Evolutionary conservation across 2,329 filamentous ascomycete species (phyloP).

Genomic region (Colletotrichum navitas): DNA sequence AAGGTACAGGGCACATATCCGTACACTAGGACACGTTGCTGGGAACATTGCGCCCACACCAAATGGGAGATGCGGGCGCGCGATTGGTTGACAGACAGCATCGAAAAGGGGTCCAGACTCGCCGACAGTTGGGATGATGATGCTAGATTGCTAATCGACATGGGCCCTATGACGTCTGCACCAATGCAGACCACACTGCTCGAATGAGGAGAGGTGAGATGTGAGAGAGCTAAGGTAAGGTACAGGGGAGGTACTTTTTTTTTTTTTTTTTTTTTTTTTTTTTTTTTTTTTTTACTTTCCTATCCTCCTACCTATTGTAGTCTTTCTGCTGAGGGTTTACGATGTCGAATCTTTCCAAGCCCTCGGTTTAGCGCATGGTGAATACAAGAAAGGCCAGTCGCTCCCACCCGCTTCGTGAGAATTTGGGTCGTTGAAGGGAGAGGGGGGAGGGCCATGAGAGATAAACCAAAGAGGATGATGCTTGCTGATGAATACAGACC

Average conservation of each 20-base stretch:
- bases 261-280: too few species aligned
- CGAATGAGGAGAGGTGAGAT: slow-evolving; percentile 13
- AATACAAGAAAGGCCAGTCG: neutral
- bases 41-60: slow-evolving; percentile 26
- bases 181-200: slow-evolving; percentile 27
- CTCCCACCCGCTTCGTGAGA: neutral
- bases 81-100: slow-evolving; percentile 26
- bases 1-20: neutral
- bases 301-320: too few species aligned
- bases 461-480: neutral
- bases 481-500: neutral
- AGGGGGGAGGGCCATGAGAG: neutral
- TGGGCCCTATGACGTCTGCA: slow-evolving; percentile 38
- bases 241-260: slow-evolving; percentile 28
- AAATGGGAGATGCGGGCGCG: neutral
- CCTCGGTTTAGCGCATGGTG: neutral
- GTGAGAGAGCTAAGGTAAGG: slow-evolving; percentile 22
- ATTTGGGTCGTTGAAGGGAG: neutral
- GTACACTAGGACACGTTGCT: neutral
- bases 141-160: slow-evolving; percentile 36
- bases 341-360: neutral
- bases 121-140: slow-evolving; percentile 37
- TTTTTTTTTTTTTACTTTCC: too few species aligned
- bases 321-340: neutral
- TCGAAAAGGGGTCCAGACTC: slow-evolving; percentile 40